A percentile compares a stretch with the other conserved stretches of the same genome.
Evolutionary conservation across 2,329 filamentous ascomycete genomes (phyloP).

Genomic region (Volutella citrinella): DNA sequence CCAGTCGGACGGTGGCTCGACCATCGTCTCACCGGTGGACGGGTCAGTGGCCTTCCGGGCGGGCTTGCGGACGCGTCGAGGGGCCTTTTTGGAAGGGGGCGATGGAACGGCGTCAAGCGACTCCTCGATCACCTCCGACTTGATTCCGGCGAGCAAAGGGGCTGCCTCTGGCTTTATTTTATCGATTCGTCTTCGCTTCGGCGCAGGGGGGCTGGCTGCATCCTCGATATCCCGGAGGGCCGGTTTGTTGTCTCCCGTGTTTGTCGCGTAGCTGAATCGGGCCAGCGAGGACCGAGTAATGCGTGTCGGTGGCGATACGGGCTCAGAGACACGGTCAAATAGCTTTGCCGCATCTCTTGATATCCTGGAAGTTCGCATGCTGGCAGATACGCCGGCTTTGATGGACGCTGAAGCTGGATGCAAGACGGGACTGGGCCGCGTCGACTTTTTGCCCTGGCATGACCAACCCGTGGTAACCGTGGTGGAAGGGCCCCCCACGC

Average conservation of each 20-base stretch:
- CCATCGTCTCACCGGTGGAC: conserved; percentile 36
- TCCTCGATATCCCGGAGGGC: conserved; percentile 56
- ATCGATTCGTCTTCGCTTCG: conserved; percentile 28
- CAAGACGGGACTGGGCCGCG: too few species aligned
- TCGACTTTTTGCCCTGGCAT: too few species aligned
- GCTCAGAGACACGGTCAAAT: conserved; percentile 35
- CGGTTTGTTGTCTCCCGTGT: conserved; percentile 20
- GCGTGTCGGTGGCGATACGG: conserved; percentile 37
- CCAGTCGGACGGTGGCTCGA: conserved; percentile 75
- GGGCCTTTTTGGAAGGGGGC: conserved; percentile 22
- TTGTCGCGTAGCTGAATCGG: conserved; percentile 40
- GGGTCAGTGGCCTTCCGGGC: conserved; percentile 42
- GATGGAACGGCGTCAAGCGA: conserved; percentile 20
- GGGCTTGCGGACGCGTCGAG: conserved; percentile 41
- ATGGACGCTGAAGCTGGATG: conserved; percentile 2
- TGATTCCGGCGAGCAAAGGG: conserved; percentile 27
- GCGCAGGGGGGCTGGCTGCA: conserved; percentile 32
- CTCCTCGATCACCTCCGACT: conserved; percentile 37
- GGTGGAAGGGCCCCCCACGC: conserved; percentile 10
- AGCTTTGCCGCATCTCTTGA: conserved; percentile 57
- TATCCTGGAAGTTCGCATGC: conserved; percentile 56
- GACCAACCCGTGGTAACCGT: conserved; percentile 9
- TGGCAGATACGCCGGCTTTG: conserved; percentile 3
- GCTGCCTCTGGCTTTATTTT: conserved; percentile 10
- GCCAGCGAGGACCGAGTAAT: conserved; percentile 48